Conservation (phyloP, 2,329 filamentous ascomycete species). For the Tetracladium maxilliforme region DNA sequence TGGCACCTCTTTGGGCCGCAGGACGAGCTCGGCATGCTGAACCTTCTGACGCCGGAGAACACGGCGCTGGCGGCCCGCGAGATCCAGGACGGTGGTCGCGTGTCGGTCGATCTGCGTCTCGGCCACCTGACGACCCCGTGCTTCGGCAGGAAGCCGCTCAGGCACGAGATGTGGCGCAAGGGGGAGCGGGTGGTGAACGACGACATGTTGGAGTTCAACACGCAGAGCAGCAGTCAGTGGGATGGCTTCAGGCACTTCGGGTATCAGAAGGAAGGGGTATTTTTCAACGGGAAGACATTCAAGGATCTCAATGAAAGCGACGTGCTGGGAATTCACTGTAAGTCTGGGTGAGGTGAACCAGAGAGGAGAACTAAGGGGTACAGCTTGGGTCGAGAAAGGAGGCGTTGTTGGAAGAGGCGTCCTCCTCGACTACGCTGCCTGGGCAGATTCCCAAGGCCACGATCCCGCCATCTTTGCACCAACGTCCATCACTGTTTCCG, state of each 20-base stretch:
- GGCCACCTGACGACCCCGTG: conserved; percentile 20
- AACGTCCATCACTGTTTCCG: conserved; percentile 10
- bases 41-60: conserved; percentile 25
- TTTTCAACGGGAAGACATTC: conserved; percentile 21
- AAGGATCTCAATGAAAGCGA: no score
- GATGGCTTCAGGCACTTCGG: conserved; percentile 32
- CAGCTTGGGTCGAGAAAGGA: conserved; percentile 21
- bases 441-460: conserved; percentile 27
- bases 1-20: conserved; percentile 28
- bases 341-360: no score
- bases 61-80: conserved; percentile 23
- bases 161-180: conserved; percentile 15
- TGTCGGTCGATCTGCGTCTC: conserved; percentile 23
- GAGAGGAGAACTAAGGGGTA: no score
- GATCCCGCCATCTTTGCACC: conserved; percentile 20
- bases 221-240: conserved; percentile 31
- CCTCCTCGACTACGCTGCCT: conserved; percentile 36
- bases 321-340: conserved; percentile 24
- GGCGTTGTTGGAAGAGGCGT: conserved; percentile 37
- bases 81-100: conserved; percentile 21
- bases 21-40: conserved; percentile 26
- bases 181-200: conserved; percentile 9
- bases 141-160: conserved; percentile 16
- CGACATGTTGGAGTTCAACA: conserved; percentile 29
- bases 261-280: conserved; percentile 26